Conservation (phyloP, 139 green algal genomes). For the Pycnococcus provasolii region DNA sequence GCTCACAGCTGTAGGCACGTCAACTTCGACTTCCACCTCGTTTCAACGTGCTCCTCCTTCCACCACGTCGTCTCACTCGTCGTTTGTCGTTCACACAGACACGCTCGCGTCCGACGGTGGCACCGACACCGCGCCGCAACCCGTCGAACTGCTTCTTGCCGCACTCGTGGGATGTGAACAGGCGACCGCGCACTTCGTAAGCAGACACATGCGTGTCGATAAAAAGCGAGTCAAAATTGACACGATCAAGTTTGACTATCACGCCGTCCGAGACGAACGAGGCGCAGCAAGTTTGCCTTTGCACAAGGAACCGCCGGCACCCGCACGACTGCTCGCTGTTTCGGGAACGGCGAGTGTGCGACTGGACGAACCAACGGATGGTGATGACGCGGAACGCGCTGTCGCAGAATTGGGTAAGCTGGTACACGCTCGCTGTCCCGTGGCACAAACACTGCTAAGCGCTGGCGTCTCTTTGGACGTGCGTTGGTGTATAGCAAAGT, state of each 20-base stretch:
- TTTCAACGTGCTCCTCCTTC: too few species aligned
- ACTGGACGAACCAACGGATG: neutral
- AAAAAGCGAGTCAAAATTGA: slow-evolving; percentile 1
- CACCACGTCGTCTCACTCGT: too few species aligned
- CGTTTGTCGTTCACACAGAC: neutral
- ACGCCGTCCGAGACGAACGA: neutral
- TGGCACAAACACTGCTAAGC: neutral
- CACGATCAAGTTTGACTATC: slow-evolving; percentile 13
- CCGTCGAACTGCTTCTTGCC: slow-evolving; percentile 21
- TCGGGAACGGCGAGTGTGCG: slow-evolving; percentile 1
- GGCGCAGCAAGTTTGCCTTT: slow-evolving; percentile 1
- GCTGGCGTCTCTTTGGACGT: slow-evolving; percentile 10
- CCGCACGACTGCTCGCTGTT: neutral
- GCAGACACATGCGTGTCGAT: slow-evolving; percentile 10
- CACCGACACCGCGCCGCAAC: slow-evolving; percentile 7
- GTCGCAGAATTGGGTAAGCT: neutral
- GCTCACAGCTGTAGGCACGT: too few species aligned
- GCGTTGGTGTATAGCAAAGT: neutral
- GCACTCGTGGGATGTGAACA: slow-evolving; percentile 21
- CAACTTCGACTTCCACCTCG: too few species aligned
- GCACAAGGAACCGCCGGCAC: neutral
- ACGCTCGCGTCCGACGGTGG: slow-evolving; percentile 1
- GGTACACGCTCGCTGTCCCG: slow-evolving; percentile 1
- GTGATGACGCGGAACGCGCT: slow-evolving; percentile 2
- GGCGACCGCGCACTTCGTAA: slow-evolving; percentile 16